Conservation (phyloP, 139 green algal species). For the Chlorella sorokiniana region DNA sequence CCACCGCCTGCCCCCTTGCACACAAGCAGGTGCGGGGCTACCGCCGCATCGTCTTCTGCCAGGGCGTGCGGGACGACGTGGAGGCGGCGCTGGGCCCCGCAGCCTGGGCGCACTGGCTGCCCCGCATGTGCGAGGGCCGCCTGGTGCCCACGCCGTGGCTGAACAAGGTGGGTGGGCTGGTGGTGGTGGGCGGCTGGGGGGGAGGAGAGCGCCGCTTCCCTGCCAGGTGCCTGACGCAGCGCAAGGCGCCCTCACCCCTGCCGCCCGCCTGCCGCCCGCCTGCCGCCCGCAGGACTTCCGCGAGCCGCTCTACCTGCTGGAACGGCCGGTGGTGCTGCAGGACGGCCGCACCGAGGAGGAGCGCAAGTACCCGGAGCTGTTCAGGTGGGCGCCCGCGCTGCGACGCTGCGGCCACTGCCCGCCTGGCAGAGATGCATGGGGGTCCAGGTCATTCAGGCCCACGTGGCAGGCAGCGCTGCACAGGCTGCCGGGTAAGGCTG, state of each 20-base stretch:
- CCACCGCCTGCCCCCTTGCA: too few relatives aligned
- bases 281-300: conserved; percentile 57
- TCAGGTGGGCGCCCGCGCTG: conserved; percentile 39
- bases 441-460: too few relatives aligned
- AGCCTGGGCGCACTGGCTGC: conserved; percentile 34
- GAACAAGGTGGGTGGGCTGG: conserved; percentile 55
- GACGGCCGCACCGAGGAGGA: conserved; percentile 71
- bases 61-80: conserved; percentile 60
- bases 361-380: conserved; percentile 68
- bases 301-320: conserved; percentile 67
- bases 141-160: conserved; percentile 72
- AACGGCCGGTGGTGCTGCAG: conserved; percentile 52
- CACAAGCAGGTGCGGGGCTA: conserved; percentile 51
- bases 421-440: too few relatives aligned
- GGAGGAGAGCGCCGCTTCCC: too few relatives aligned
- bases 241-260: not conserved
- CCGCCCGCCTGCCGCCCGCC: not conserved
- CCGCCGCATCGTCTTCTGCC: conserved; percentile 49
- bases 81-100: conserved; percentile 41
- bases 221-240: too few relatives aligned
- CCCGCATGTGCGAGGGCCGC: conserved; percentile 52
- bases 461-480: too few relatives aligned
- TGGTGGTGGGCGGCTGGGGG: too few relatives aligned
- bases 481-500: too few relatives aligned
- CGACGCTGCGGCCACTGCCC: too few relatives aligned